These are phyloP conservation scores for Aspergillus texensis DNA, from an alignment of 2,329 filamentous ascomycete species.

Conservation along the genomic window DNA sequence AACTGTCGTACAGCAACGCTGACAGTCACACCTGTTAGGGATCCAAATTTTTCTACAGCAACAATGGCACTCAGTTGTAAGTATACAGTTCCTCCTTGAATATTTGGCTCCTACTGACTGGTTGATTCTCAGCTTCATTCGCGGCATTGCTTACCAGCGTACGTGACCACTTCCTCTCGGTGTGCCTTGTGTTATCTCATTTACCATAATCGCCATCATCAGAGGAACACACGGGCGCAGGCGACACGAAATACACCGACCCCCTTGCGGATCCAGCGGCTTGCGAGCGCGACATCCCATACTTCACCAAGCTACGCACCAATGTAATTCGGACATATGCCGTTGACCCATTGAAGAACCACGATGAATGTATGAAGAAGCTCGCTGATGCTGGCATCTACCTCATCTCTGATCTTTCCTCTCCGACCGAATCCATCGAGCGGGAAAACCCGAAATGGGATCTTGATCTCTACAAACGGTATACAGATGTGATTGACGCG, in stretches of 20 bases:
- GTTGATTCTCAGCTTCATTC: conserved; percentile 66
- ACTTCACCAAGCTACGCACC: conserved; percentile 75
- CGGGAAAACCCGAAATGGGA: conserved; percentile 79
- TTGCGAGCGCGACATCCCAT: conserved; percentile 85
- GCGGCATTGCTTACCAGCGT: conserved; percentile 91
- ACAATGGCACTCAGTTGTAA: conserved; percentile 2
- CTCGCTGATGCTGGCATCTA: conserved; percentile 89
- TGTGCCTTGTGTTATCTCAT: neutral
- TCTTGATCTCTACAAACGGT: conserved; percentile 74
- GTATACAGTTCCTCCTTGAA: neutral
- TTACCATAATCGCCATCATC: conserved; percentile 41
- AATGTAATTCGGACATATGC: conserved; percentile 97
- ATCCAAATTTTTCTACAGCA: conserved; percentile 3
- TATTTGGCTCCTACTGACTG: neutral
- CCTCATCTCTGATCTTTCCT: conserved; percentile 85
- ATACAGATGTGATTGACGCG: conserved; percentile 79
- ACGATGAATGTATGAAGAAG: conserved; percentile 80
- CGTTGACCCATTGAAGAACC: conserved; percentile 76
- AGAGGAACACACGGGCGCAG: conserved; percentile 52
- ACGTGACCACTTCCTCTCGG: conserved; percentile 24
- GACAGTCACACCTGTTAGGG: neutral
- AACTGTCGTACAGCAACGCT: neutral
- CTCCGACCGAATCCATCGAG: conserved; percentile 82
- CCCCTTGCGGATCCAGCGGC: conserved; percentile 71
- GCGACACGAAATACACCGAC: conserved; percentile 61